These are phyloP conservation scores for Trichoderma guizhouense DNA, from an alignment of 2,329 filamentous ascomycete genomes.

Conservation along the genomic window DNA sequence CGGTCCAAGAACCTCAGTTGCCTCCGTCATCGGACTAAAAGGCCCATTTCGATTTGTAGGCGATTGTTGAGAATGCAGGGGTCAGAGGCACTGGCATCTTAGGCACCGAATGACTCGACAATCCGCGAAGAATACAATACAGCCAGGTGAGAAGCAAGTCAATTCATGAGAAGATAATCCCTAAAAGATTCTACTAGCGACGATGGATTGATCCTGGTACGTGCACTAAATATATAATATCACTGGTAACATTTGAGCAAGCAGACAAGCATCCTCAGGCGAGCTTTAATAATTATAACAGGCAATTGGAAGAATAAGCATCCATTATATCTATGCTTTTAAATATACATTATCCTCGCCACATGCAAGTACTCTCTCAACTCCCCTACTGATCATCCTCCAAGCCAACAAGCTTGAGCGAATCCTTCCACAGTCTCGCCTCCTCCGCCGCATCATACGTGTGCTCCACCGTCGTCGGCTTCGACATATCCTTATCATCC, in stretches of 20 bases:
- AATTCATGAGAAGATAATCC: no score
- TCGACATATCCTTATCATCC: neutral
- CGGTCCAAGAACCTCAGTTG: neutral
- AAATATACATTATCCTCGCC: neutral
- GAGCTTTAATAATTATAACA: neutral
- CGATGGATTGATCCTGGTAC: no score
- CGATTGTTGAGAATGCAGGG: neutral
- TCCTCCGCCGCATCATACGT: constrained; percentile 39
- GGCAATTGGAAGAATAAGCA: neutral
- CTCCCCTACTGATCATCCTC: neutral
- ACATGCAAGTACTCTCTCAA: neutral
- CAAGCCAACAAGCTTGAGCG: constrained; percentile 15
- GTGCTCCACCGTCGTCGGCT: constrained; percentile 23
- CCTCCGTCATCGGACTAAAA: neutral
- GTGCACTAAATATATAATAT: no score
- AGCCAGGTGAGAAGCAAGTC: neutral
- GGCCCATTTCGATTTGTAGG: neutral
- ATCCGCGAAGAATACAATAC: neutral
- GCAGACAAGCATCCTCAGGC: neutral
- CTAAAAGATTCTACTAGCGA: neutral
- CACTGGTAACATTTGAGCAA: neutral
- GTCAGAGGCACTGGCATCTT: neutral
- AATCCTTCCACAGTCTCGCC: constrained; percentile 38
- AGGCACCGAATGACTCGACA: neutral
- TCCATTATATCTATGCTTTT: neutral